Conservation (phyloP, 2,329 filamentous ascomycete genomes). For the Purpureocillium lavendulum region DNA sequence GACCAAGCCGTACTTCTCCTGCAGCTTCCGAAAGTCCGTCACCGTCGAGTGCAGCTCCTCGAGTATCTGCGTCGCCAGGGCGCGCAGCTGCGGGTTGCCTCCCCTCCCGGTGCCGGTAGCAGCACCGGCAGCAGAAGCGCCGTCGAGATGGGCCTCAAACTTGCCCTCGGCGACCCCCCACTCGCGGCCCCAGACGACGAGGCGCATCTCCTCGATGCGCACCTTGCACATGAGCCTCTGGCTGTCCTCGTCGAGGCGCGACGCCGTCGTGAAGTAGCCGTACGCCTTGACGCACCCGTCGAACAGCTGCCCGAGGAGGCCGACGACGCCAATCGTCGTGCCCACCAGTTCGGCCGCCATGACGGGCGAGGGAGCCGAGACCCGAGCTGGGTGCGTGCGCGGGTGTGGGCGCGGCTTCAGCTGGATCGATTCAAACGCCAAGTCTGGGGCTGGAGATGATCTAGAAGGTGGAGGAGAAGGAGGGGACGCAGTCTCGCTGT, state of each 20-base stretch:
- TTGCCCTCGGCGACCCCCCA: conserved; percentile 38
- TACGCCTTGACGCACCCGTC: conserved; percentile 38
- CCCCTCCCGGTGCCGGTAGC: too few relatives aligned
- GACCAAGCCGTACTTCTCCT: conserved; percentile 31
- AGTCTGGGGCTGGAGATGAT: too few relatives aligned
- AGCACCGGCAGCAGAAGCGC: too few relatives aligned
- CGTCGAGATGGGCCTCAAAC: conserved; percentile 31
- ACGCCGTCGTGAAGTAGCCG: conserved; percentile 32
- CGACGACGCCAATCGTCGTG: conserved; percentile 33
- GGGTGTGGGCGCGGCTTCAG: too few relatives aligned
- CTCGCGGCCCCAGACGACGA: conserved; percentile 37
- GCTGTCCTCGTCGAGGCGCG: conserved; percentile 32
- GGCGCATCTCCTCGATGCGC: conserved; percentile 40
- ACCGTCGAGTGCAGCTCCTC: conserved; percentile 33
- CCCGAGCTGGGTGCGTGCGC: too few relatives aligned
- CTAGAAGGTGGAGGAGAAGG: too few relatives aligned
- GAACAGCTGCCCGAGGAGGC: conserved; percentile 37
- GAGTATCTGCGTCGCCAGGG: conserved; percentile 31
- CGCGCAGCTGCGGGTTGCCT: conserved; percentile 26
- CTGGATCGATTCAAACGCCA: too few relatives aligned
- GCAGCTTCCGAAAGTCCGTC: conserved; percentile 32
- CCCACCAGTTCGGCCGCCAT: conserved; percentile 31
- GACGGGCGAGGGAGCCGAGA: too few relatives aligned
- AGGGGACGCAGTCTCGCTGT: too few relatives aligned
- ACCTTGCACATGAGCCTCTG: conserved; percentile 38